Conservation (phyloP, 1,284 basidiomycete genomes). For the Afroboletus lepidellus region DNA sequence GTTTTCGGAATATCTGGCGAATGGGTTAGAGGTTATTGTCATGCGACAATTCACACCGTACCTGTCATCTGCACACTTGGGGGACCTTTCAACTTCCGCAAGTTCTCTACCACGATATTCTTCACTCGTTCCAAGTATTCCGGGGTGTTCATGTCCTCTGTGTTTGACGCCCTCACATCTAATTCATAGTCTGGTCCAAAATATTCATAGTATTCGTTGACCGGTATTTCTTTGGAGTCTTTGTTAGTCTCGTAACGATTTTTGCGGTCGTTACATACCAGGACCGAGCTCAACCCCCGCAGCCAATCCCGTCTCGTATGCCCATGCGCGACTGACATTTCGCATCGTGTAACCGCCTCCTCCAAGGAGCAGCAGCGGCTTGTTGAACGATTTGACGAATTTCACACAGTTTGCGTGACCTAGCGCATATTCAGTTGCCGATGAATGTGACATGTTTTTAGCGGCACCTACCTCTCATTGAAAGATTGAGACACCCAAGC, state of each 20-base stretch:
- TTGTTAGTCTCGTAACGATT: conserved; percentile 9
- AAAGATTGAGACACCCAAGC: conserved; percentile 94
- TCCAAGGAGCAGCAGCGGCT: conserved; percentile 89
- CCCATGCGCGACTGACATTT: conserved; percentile 96
- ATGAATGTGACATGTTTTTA: not conserved
- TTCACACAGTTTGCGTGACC: conserved; percentile 97
- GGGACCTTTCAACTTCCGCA: conserved; percentile 81
- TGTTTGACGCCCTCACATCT: conserved; percentile 95
- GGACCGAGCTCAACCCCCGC: conserved; percentile 91
- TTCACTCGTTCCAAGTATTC: conserved; percentile 94
- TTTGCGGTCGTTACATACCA: conserved; percentile 46
- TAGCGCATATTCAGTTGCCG: conserved; percentile 27
- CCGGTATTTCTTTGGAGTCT: conserved; percentile 74
- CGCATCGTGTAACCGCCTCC: conserved; percentile 99
- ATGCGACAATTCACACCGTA: conserved; percentile 34
- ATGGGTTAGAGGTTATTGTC: not conserved
- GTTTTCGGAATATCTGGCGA: conserved; percentile 70
- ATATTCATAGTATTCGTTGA: conserved; percentile 99
- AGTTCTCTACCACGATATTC: conserved; percentile 87
- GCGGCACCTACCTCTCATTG: conserved; percentile 80
- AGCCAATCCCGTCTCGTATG: conserved; percentile 95
- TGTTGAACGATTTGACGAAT: conserved; percentile 96
- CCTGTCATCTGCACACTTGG: conserved; percentile 89
- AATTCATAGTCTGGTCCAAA: conserved; percentile 97
- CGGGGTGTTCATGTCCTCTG: conserved; percentile 92